A percentile compares a stretch with the other conserved stretches of the same genome.
Conservation (phyloP, 352 stramenopile genomes). For the Phytophthora ohioensis region DNA sequence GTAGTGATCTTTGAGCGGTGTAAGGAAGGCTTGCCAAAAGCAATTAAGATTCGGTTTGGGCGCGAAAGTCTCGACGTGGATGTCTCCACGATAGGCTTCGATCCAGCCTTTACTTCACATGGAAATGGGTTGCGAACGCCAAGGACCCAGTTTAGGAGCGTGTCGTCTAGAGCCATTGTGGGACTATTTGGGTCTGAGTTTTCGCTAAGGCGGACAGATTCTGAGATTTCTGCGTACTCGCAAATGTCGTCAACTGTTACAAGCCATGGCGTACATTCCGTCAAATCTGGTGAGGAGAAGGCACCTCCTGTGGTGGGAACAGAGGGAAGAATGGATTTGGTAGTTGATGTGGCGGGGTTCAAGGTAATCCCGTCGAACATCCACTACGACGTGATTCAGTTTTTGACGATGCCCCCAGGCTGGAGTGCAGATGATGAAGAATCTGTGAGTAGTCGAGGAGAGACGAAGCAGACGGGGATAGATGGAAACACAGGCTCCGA, state of each 20-base stretch:
- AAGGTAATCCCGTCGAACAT: slow-evolving; percentile 87
- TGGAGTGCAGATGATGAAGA: slow-evolving; percentile 37
- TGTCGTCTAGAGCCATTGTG: slow-evolving; percentile 50
- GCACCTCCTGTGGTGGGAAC: slow-evolving; percentile 19
- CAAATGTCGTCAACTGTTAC: slow-evolving; percentile 36
- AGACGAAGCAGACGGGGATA: slow-evolving; percentile 6
- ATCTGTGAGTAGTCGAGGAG: slow-evolving; percentile 34
- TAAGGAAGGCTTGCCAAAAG: slow-evolving; percentile 52
- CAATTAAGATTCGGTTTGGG: slow-evolving; percentile 71
- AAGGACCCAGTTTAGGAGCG: slow-evolving; percentile 47
- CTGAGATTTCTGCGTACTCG: slow-evolving; percentile 43
- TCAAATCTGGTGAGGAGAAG: slow-evolving; percentile 31
- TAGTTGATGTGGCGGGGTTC: slow-evolving; percentile 78
- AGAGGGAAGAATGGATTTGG: slow-evolving; percentile 69
- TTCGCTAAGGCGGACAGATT: slow-evolving; percentile 44
- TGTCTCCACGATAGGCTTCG: slow-evolving; percentile 50
- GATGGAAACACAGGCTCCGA: slow-evolving; percentile 14
- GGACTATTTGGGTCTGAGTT: slow-evolving; percentile 49
- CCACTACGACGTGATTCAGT: slow-evolving; percentile 78
- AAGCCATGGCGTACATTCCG: slow-evolving; percentile 25
- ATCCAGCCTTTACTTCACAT: slow-evolving; percentile 46
- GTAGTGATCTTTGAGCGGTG: slow-evolving; percentile 74
- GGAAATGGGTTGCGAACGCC: slow-evolving; percentile 31
- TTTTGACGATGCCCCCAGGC: slow-evolving; percentile 53
- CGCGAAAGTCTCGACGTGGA: slow-evolving; percentile 56